Conservation (phyloP, 2,329 filamentous ascomycete genomes). For the Helotiales sp. region DNA sequence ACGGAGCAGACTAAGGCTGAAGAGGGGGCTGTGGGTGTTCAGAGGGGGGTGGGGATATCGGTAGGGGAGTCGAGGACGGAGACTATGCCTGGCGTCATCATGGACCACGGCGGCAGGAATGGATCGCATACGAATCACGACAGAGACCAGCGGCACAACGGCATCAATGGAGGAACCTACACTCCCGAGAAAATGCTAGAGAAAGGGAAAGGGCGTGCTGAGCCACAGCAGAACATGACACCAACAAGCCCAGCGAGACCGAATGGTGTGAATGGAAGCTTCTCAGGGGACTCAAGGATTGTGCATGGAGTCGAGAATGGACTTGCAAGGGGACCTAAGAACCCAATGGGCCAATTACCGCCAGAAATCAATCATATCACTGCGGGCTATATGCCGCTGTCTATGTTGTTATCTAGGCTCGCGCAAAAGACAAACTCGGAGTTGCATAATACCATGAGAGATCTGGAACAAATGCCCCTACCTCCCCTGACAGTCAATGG, state of each 20-base stretch:
- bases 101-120: slow-evolving; percentile 56
- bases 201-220: slow-evolving; percentile 30
- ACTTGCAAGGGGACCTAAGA: slow-evolving; percentile 29
- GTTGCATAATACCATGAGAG: slow-evolving; percentile 67
- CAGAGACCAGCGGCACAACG: slow-evolving; percentile 47
- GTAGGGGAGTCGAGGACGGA: slow-evolving; percentile 23
- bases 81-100: slow-evolving; percentile 55
- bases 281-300: slow-evolving; percentile 21
- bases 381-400: slow-evolving; percentile 73
- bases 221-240: slow-evolving; percentile 31
- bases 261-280: slow-evolving; percentile 31
- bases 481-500: slow-evolving; percentile 54
- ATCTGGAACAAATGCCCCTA: slow-evolving; percentile 68
- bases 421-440: slow-evolving; percentile 82
- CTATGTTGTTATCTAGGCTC: slow-evolving; percentile 72
- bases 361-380: slow-evolving; percentile 71
- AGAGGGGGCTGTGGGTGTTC: slow-evolving; percentile 30
- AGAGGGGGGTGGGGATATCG: slow-evolving; percentile 28
- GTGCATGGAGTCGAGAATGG: slow-evolving; percentile 16
- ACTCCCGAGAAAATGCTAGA: slow-evolving; percentile 39
- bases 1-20: slow-evolving; percentile 26
- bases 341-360: slow-evolving; percentile 58
- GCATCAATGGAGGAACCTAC: slow-evolving; percentile 41
- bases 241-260: slow-evolving; percentile 30
- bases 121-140: slow-evolving; percentile 57